Conservation (phyloP, 202 grass and related monocot genomes). For the Alloteropsis angusta region DNA sequence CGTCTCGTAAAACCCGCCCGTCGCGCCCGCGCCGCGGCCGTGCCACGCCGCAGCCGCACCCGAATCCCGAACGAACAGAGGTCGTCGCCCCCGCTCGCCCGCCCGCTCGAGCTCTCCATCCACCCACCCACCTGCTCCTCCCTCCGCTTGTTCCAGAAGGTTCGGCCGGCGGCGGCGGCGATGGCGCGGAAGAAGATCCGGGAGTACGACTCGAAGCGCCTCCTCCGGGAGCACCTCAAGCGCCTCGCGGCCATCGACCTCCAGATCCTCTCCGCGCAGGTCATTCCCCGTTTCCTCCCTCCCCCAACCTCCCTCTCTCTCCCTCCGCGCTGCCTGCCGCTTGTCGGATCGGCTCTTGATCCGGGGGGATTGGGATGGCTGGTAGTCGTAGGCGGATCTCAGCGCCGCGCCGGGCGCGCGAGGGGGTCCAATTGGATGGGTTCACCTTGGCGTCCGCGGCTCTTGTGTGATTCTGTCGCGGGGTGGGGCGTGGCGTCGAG, state of each 20-base stretch:
- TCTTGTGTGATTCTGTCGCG: neutral
- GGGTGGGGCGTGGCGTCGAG: neutral
- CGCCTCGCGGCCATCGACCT: conserved; percentile 85
- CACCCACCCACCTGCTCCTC: neutral
- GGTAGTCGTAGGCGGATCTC: conserved; percentile 2
- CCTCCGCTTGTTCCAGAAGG: neutral
- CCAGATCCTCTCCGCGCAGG: conserved; percentile 85
- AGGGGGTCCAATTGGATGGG: neutral
- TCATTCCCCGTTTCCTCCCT: neutral
- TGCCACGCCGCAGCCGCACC: neutral
- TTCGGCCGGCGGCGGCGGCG: neutral
- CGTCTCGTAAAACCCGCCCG: neutral
- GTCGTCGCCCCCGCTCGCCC: neutral
- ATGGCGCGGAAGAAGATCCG: conserved; percentile 97
- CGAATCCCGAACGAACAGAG: neutral
- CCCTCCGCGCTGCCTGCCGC: neutral
- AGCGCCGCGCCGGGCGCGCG: neutral
- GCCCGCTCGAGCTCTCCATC: neutral
- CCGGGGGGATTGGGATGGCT: neutral
- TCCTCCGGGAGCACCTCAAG: conserved; percentile 86
- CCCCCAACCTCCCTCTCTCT: too few relatives aligned
- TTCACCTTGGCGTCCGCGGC: neutral
- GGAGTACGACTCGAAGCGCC: conserved; percentile 93
- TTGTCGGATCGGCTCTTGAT: neutral
- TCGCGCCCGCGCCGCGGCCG: neutral